Evolutionary conservation across 176 grass and related monocot genomes (phyloP), one percentile per base, ranked within the genome.

Genomic region (Typha latifolia): DNA sequence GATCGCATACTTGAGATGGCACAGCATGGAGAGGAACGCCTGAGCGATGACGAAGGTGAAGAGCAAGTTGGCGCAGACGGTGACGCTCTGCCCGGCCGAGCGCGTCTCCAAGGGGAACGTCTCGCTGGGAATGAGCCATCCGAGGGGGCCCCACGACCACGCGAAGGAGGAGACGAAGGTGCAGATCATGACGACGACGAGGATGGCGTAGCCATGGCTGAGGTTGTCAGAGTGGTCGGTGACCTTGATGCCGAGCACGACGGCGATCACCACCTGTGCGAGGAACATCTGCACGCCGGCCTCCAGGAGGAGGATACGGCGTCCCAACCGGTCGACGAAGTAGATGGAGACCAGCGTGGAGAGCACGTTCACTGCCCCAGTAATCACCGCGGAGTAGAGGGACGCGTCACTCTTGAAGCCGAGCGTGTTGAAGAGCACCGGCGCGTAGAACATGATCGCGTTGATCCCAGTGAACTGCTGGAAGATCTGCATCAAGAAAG

Each of bases 1-100:
- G 76, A 97, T 97, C 23, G 62, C 93, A 64, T 82, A 97, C 78
- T 89, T 91, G 69, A 97, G 73, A 72, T 76, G 71, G 72, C 93
- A 97, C 31, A 97, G 85, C 93, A 97, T 97, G 75, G 93, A 97
- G 66, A 97, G 76, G 73, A 92, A 97, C 0, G 93, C 71, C 69
- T 97, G 93, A 61, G 93, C 93, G 62, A 97, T 97, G 85, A 89
- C 66, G 75, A 97, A 97, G 75, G 93, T 97, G 82, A 97, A 97
- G 72, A 92, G 85, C 69, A 97, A 78, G 85, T 97, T 97, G 71
- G 75, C 34, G 71, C 93, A 97, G 6, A 97, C 93, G 32, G 93
- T 92, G 55, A 92, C 81, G 80, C 93, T 97, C 75, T 97, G 93
- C 50, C 93, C 93, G 0, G 93, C 93, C 9, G 93, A 97, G 5